Conservation (phyloP, 768 basidiomycete genomes). For the Flagelloscypha sp. region DNA sequence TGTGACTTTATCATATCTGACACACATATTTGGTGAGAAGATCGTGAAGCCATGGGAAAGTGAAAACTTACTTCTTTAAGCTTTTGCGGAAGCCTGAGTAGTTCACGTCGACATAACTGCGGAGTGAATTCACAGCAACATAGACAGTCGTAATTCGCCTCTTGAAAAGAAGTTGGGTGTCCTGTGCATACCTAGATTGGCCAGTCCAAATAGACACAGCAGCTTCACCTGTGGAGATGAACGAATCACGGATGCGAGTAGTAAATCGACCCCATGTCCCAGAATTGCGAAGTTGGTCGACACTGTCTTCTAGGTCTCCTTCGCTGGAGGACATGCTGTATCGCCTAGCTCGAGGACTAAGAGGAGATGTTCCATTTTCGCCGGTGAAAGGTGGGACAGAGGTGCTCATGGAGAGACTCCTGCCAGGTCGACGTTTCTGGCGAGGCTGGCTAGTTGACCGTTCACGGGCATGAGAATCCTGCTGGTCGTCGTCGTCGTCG, state of each 20-base stretch:
- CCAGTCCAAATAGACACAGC: slow-evolving; percentile 57
- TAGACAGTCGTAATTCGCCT: slow-evolving; percentile 79
- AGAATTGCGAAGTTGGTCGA: slow-evolving; percentile 21
- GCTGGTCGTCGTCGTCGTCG: slow-evolving; percentile 39
- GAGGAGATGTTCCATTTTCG: slow-evolving; percentile 1
- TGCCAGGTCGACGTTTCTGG: slow-evolving; percentile 11
- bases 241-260: too few relatives aligned
- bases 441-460: slow-evolving; percentile 14
- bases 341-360: slow-evolving; percentile 15
- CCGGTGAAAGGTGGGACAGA: not conserved
- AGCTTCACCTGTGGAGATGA: too few relatives aligned
- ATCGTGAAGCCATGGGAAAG: not conserved
- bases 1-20: slow-evolving; percentile 93
- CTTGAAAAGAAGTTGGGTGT: slow-evolving; percentile 81
- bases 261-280: slow-evolving; percentile 12
- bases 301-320: slow-evolving; percentile 34
- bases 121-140: slow-evolving; percentile 65
- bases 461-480: slow-evolving; percentile 27
- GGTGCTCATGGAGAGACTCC: not conserved
- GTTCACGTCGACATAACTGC: slow-evolving; percentile 87
- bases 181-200: slow-evolving; percentile 71
- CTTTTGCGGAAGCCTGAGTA: slow-evolving; percentile 93
- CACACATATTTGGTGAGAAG: slow-evolving; percentile 6
- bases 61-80: slow-evolving; percentile 72
- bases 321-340: slow-evolving; percentile 47